Conservation (phyloP, 164 flowering plant species). For the Protea cynaroides region DNA sequence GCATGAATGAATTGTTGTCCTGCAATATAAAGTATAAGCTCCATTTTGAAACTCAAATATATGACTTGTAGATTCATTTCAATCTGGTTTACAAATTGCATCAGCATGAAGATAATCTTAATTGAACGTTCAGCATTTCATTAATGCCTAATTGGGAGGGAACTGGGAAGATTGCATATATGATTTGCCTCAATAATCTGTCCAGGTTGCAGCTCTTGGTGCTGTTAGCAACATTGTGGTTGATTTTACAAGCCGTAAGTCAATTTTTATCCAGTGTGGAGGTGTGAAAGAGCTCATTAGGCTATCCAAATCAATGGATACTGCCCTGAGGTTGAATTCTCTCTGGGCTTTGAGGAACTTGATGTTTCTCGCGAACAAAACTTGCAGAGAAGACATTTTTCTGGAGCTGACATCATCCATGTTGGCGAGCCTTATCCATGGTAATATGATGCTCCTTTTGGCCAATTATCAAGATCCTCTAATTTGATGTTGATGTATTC, state of each 20-base stretch:
- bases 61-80: no score
- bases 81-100: no score
- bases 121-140: no score
- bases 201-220: conserved; percentile 85
- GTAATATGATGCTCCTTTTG: conserved; percentile 34
- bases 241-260: conserved; percentile 59
- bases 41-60: no score
- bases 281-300: conserved; percentile 67
- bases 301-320: conserved; percentile 81
- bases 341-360: conserved; percentile 84
- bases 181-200: conserved; percentile 3
- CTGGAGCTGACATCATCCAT: conserved; percentile 56
- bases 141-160: no score
- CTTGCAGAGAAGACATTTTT: conserved; percentile 51
- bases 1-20: no score
- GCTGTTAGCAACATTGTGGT: conserved; percentile 75
- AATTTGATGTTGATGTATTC: neutral
- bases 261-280: conserved; percentile 54
- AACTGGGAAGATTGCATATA: no score
- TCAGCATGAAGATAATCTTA: no score
- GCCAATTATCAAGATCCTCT: conserved; percentile 4
- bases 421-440: conserved; percentile 69
- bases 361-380: conserved; percentile 62
- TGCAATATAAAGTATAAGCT: no score
- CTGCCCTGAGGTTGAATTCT: conserved; percentile 57